Conservation (phyloP, 495 filamentous ascomycete genomes). For the Penicillium dipodomyicola region DNA sequence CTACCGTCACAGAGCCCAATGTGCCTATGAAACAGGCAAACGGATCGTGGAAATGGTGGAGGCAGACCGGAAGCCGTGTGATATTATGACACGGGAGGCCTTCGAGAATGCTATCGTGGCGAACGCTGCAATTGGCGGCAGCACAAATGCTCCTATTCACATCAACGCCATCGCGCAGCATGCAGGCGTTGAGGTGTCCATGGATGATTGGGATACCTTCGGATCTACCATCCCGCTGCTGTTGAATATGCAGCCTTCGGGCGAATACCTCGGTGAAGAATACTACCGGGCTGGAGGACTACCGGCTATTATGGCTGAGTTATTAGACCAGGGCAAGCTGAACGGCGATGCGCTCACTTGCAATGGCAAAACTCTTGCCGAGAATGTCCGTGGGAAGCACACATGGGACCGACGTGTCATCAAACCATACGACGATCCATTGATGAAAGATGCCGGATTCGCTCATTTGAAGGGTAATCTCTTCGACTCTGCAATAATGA, state of each 20-base stretch:
- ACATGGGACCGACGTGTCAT: constrained; percentile 48
- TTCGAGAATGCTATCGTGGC: constrained; percentile 56
- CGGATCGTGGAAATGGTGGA: constrained; percentile 56
- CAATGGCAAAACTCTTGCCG: constrained; percentile 41
- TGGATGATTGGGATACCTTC: constrained; percentile 54
- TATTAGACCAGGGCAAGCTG: constrained; percentile 47
- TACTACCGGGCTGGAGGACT: constrained; percentile 55
- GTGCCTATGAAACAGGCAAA: constrained; percentile 52
- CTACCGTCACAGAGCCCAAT: constrained; percentile 52
- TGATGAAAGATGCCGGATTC: constrained; percentile 51
- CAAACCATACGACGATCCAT: constrained; percentile 42
- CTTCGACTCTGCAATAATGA: constrained; percentile 57
- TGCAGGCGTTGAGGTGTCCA: constrained; percentile 47
- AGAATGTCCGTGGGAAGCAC: constrained; percentile 44
- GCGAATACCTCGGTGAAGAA: constrained; percentile 52
- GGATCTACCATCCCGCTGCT: constrained; percentile 51
- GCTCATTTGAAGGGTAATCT: constrained; percentile 50
- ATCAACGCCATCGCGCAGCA: constrained; percentile 55
- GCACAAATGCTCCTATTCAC: constrained; percentile 57
- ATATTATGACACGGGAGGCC: constrained; percentile 54
- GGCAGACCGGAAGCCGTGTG: constrained; percentile 52
- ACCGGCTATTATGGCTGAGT: constrained; percentile 52
- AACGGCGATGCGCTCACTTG: constrained; percentile 42
- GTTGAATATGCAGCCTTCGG: constrained; percentile 55
- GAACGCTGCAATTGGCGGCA: constrained; percentile 55